Conservation (phyloP, 2,329 filamentous ascomycete species). For the Fusarium caatingaense region DNA sequence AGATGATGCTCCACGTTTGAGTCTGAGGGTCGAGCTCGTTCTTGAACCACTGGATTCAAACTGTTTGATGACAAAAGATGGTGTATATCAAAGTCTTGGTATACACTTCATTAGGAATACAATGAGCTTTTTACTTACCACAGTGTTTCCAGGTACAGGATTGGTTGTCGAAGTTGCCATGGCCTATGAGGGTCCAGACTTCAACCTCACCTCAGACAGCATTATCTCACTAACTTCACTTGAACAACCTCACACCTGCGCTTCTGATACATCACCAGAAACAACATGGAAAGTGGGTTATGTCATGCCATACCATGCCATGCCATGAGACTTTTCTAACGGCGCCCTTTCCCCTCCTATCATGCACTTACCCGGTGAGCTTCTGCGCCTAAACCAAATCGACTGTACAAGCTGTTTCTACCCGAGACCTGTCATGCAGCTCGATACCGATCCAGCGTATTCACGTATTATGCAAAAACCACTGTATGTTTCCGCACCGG, state of each 20-base stretch:
- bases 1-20: slow-evolving; percentile 10
- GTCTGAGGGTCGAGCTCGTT: not conserved
- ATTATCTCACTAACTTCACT: slow-evolving; percentile 2
- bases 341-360: not conserved
- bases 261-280: slow-evolving; percentile 27
- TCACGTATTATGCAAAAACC: not conserved
- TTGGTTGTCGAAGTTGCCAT: not conserved
- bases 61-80: slow-evolving; percentile 6
- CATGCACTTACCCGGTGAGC: slow-evolving; percentile 21
- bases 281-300: not conserved
- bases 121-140: not conserved
- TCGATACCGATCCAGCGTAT: slow-evolving; percentile 28
- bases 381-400: slow-evolving; percentile 10
- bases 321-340: slow-evolving; percentile 4
- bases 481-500: not conserved
- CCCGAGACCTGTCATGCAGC: slow-evolving; percentile 29
- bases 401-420: slow-evolving; percentile 7
- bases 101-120: slow-evolving; percentile 9
- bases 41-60: slow-evolving; percentile 13
- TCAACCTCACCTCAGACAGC: slow-evolving; percentile 5
- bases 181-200: not conserved
- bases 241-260: slow-evolving; percentile 6
- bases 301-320: not conserved
- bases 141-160: not conserved
- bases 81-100: slow-evolving; percentile 11